Evolutionary conservation across 257 asterid genomes (phyloP), one percentile per base, ranked within the genome.

Genomic region (Coffea canephora): DNA sequence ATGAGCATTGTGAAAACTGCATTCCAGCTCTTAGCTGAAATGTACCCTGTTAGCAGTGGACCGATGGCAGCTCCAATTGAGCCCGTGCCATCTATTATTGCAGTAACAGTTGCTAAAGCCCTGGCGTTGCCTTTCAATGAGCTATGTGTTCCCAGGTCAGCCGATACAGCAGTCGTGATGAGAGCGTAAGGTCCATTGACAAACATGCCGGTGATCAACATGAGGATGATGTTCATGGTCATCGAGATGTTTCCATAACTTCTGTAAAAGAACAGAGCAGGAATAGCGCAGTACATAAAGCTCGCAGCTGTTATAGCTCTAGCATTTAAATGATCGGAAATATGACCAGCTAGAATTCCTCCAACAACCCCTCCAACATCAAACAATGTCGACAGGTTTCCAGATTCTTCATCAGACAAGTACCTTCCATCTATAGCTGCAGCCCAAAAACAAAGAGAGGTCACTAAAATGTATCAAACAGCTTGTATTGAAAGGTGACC

Each of bases 31-130:
- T 74, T 78, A 73, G 95, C 86, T 21, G 99, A 96, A 70, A 96
- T 90, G 74, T 96, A 96, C 11, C 99, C 98, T 0, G 99, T 96
- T 19, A 96, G 77, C 85, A 96, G 72, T 1, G 98, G 99, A 62
- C 99, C 99, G 6, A 96, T 68, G 18, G 99, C 99, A 23, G 99
- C 99, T 34, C 99, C 99, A 7, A 96, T 90, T 3, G 99, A 96
- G 41, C 99, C 99, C 0, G 99, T 96, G 57, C 98, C 99, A 43
- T 96, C 99, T 2, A 96, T 96, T 77, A 94, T 96, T 8, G 98
- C 98, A 0, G 98, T 94, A 1, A 96, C 99, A 0, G 98, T 96
- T 76, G 98, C 99, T 14, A 96, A 78, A 9, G 98, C 99, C 73
- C 95, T 76, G 3, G 98, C 80, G 74, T 92, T 94, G 70, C 95